Percentiles rank a stretch among this genome's conserved stretches.
These are phyloP conservation scores for Cyberlindnera mississippiensis DNA, from an alignment of 805 yeast genomes.

Conservation along the genomic window DNA sequence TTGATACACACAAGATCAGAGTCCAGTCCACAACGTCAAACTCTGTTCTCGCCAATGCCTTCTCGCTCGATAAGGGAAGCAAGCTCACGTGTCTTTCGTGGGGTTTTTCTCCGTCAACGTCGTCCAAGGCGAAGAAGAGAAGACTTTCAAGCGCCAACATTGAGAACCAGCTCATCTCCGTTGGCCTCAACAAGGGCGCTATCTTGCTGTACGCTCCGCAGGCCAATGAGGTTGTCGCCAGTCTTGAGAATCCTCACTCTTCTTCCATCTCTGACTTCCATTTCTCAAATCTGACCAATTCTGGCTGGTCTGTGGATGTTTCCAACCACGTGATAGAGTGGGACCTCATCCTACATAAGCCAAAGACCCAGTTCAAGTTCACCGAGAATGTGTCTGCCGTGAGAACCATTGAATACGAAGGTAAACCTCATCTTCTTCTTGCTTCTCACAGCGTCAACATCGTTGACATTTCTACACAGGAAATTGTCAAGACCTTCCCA, in stretches of 20 bases:
- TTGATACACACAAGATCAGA: conserved; percentile 66
- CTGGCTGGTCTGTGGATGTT: conserved; percentile 58
- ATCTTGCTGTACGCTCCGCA: conserved; percentile 65
- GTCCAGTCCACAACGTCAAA: conserved; percentile 52
- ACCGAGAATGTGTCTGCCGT: conserved; percentile 29
- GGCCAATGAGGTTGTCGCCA: conserved; percentile 51
- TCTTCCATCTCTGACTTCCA: conserved; percentile 49
- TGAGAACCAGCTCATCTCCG: conserved; percentile 47
- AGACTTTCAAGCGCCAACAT: conserved; percentile 22
- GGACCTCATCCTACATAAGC: conserved; percentile 45
- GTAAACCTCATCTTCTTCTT: conserved; percentile 43
- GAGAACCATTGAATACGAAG: conserved; percentile 29
- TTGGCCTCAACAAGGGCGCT: conserved; percentile 65
- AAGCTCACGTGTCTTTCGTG: conserved; percentile 50
- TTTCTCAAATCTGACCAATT: conserved; percentile 36
- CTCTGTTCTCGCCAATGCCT: conserved; percentile 40
- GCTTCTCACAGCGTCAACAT: conserved; percentile 67
- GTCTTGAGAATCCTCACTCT: conserved; percentile 43
- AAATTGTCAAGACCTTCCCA: conserved; percentile 53
- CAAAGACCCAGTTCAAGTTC: conserved; percentile 40
- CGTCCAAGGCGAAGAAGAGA: conserved; percentile 21
- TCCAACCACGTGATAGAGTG: conserved; percentile 59
- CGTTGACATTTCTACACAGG: conserved; percentile 38
- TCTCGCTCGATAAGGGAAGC: conserved; percentile 48
- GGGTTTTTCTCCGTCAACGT: conserved; percentile 34